A percentile compares a stretch with the other conserved stretches of the same genome.
phyloP scores from a whole-genome alignment of 2,329 filamentous ascomycete species.

The Microcera coccophila region DNA sequence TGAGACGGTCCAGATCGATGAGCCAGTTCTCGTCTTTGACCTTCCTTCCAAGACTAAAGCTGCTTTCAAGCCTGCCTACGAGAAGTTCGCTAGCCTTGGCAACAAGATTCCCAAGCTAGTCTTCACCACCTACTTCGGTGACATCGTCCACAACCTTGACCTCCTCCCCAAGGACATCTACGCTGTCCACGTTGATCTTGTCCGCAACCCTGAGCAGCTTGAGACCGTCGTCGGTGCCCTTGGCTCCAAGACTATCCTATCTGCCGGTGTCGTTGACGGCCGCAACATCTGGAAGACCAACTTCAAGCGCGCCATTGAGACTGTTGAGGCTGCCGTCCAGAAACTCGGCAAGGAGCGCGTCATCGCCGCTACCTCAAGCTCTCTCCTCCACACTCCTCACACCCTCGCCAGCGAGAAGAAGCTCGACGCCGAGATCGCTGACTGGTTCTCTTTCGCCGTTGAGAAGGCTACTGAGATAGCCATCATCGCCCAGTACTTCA shows the following conservation, averaged over 20 bases:
- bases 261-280: conserved; percentile 93
- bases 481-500: conserved; percentile 94
- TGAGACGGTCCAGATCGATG: conserved; percentile 96
- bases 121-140: conserved; percentile 97
- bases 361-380: conserved; percentile 94
- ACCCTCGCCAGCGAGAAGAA: conserved; percentile 98
- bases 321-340: conserved; percentile 83
- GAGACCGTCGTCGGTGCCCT: conserved; percentile 78
- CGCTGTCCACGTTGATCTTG: conserved; percentile 90
- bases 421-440: conserved; percentile 84
- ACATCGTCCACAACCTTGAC: conserved; percentile 98
- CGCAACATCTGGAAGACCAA: conserved; percentile 99
- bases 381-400: conserved; percentile 97
- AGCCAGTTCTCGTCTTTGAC: conserved; percentile 95
- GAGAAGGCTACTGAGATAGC: conserved; percentile 93
- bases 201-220: conserved; percentile 97
- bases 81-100: conserved; percentile 75
- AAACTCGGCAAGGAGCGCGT: conserved; percentile 96
- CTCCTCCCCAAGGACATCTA: conserved; percentile 75
- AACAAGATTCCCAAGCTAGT: conserved; percentile 81
- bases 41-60: conserved; percentile 85
- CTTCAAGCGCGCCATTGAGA: conserved; percentile 91
- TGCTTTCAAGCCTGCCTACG: conserved; percentile 96
- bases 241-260: conserved; percentile 84
- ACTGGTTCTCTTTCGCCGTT: conserved; percentile 98